Base-by-base conservation (phyloP, 805 yeast genomes). In the Jamesozyma jinghongensis region DNA sequence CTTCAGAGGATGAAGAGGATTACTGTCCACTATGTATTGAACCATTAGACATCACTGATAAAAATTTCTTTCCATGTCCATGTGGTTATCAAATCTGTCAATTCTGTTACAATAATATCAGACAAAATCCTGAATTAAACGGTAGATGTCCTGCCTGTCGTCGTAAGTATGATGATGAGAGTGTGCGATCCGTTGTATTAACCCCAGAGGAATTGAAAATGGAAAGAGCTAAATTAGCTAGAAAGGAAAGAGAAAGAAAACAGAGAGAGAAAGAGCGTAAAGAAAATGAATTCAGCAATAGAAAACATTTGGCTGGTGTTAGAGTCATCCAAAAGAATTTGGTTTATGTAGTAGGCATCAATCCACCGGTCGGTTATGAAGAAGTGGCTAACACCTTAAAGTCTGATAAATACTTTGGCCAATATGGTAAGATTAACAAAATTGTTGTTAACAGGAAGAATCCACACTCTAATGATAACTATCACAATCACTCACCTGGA, bases 11-110 rank as follows among this genome's bases (percentile, higher is more conserved):
- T 4, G 41, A 60, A 31, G 66, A 59, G 34, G 65, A 56, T 38
- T 56, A 52, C 32, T 68, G 95, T 66, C 98, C 98, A 42, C 75
- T 92, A 48, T 92, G 99, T 69, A 90, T 88, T 57, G 99, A 92
- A 65, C 97, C 92, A 61, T 81, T 92, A 87, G 99, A 92, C 63
- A 79, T 90, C 36, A 83, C 95, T 14, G 98, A 92, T 65, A 86
- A 84, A 57, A 85, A 87, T 67, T 92, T 92, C 71, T 86, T 83
- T 62, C 99, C 99, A n/a, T 92, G 99, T 69, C 97, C 97, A 1
- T 92, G 99, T 68, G 99, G 99, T 16, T 92, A 92, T 57, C 97
- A 94, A 62, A 85, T 92, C 43, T 92, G 99, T 63, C 97, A 90
- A 70, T 92, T 92, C 60, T 92, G 99, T 63, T 92, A 90, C 71